These are phyloP conservation scores for Cutaneotrichosporon sp. DNA, from an alignment of 1,284 basidiomycete genomes.

Conservation along the genomic window DNA sequence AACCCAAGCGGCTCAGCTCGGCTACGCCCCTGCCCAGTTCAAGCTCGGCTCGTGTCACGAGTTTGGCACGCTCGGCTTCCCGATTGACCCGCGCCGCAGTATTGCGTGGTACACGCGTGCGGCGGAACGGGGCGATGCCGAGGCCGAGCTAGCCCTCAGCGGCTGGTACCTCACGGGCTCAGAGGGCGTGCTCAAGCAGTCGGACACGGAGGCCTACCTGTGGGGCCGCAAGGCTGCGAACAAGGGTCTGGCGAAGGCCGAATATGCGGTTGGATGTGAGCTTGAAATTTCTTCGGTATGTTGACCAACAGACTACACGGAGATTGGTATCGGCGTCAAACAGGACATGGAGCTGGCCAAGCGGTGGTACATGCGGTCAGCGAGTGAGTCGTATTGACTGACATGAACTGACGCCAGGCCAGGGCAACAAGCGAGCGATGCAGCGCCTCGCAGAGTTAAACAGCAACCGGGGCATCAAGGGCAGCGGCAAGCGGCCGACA, in stretches of 20 bases:
- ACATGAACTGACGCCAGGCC: conserved; percentile 28
- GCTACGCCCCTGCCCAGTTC: conserved; percentile 90
- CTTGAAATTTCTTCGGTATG: background rate
- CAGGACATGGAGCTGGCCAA: conserved; percentile 94
- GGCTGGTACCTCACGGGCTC: conserved; percentile 97
- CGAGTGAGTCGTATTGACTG: conserved; percentile 63
- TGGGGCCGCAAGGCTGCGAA: conserved; percentile 93
- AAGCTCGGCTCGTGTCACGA: conserved; percentile 95
- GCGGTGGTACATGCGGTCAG: conserved; percentile 97
- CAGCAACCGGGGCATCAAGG: conserved; percentile 50
- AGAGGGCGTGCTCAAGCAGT: conserved; percentile 94
- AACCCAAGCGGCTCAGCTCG: conserved; percentile 88
- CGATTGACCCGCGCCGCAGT: conserved; percentile 85
- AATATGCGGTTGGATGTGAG: conserved; percentile 85
- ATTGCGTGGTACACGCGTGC: conserved; percentile 99
- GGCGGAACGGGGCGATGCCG: conserved; percentile 89
- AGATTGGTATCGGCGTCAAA: conserved; percentile 96
- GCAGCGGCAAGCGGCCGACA: conserved; percentile 70
- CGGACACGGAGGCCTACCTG: conserved; percentile 94
- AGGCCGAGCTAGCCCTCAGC: conserved; percentile 91
- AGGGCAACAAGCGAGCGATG: conserved; percentile 61
- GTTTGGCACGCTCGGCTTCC: conserved; percentile 84
- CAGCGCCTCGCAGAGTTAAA: conserved; percentile 77
- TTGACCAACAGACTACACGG: conserved; percentile 69
- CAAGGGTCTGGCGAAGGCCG: conserved; percentile 87